Evolutionary conservation across 306 rosid species (phyloP).

Genomic region (Trichosanthes cucumerina): DNA sequence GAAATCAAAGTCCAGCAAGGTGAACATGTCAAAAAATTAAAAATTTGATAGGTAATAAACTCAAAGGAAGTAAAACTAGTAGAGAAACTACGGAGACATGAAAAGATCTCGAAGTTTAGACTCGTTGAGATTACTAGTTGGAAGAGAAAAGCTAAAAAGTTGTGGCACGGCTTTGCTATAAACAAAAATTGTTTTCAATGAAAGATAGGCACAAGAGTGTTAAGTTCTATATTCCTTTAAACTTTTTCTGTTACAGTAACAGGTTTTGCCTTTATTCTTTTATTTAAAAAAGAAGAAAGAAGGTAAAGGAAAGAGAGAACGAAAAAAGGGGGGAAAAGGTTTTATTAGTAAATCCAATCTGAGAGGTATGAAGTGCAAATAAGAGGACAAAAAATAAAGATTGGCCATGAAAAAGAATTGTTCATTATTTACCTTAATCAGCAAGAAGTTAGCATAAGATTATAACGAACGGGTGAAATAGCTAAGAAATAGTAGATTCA

Average conservation of each 20-base stretch:
- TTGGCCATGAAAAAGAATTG: not conserved
- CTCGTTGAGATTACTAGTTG: not conserved
- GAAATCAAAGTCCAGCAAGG: not conserved
- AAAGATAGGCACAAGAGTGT: not conserved
- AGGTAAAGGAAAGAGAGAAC: not conserved
- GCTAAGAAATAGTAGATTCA: not conserved
- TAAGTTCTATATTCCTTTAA: not conserved
- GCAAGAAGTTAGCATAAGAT: not conserved
- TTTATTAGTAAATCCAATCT: not conserved
- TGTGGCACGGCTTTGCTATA: not conserved
- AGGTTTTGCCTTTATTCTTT: not conserved
- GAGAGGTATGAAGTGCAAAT: not conserved
- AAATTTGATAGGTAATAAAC: not conserved
- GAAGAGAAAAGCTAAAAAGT: not conserved
- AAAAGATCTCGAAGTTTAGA: not conserved
- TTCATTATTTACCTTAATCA: not conserved
- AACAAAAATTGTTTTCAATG: not conserved
- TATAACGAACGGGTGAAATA: not conserved
- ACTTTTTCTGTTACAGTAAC: not conserved
- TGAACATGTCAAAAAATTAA: not conserved
- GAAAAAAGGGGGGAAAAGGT: not conserved
- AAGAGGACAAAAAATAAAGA: not conserved
- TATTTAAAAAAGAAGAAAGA: not conserved
- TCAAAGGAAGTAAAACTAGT: not conserved
- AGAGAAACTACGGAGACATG: not conserved